phyloP scores from a whole-genome alignment of 2,329 filamentous ascomycete genomes.

The Podosphaera xanthii region DNA sequence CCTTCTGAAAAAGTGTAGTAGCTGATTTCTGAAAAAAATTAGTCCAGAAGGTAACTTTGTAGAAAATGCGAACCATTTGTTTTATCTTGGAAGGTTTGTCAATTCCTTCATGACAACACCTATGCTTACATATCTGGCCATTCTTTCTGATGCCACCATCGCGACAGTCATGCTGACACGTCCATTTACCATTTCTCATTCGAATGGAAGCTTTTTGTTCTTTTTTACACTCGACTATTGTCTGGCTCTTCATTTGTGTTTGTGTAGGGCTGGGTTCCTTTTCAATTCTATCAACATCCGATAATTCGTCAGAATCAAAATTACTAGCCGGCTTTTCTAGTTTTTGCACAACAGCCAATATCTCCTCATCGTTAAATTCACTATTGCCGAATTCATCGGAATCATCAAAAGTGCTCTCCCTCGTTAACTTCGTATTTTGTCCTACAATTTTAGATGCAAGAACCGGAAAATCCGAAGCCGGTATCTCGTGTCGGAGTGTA shows the following conservation, averaged over 20 bases:
- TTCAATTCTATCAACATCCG: constrained; percentile 30
- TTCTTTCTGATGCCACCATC: constrained; percentile 18
- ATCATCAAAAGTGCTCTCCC: background rate
- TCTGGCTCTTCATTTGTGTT: background rate
- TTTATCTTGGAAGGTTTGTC: constrained; percentile 28
- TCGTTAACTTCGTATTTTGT: background rate
- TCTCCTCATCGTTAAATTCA: constrained; percentile 21
- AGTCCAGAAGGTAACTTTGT: background rate
- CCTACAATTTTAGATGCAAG: background rate
- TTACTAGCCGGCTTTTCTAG: constrained; percentile 8
- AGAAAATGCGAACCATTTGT: constrained; percentile 4
- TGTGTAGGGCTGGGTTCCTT: constrained; percentile 10
- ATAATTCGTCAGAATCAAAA: constrained; percentile 22
- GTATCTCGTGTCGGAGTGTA: constrained; percentile 14
- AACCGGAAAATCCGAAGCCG: constrained; percentile 16
- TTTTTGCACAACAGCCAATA: constrained; percentile 18
- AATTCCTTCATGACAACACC: constrained; percentile 49
- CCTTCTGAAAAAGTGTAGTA: background rate
- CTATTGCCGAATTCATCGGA: constrained; percentile 12
- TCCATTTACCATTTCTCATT: constrained; percentile 49
- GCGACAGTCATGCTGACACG: constrained; percentile 47
- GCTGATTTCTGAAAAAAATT: background rate
- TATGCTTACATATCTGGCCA: constrained; percentile 37
- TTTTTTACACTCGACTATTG: background rate
- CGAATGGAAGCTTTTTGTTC: constrained; percentile 20